Conservation (phyloP, 2,329 filamentous ascomycete genomes). For the Phyllosticta capitalensis region DNA sequence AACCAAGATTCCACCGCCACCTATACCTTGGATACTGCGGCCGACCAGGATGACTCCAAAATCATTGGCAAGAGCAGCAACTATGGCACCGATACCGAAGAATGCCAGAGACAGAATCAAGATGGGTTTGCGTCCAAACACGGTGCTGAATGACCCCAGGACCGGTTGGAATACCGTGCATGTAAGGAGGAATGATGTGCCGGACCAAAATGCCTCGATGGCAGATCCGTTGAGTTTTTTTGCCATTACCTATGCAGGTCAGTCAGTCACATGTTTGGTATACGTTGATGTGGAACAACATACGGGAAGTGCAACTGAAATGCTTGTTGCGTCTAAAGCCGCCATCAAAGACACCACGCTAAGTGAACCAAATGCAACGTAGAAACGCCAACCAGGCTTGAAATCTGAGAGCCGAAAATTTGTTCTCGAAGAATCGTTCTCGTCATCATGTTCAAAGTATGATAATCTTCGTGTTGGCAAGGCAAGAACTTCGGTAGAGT, state of each 20-base stretch:
- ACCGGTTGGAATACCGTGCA: conserved; percentile 33
- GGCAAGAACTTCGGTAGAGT: not conserved
- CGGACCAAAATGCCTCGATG: conserved; percentile 35
- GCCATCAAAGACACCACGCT: conserved; percentile 50
- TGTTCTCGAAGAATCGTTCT: not conserved
- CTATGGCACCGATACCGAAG: conserved; percentile 28
- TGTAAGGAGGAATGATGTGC: conserved; percentile 31
- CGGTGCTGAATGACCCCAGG: conserved; percentile 29
- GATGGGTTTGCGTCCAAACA: conserved; percentile 32
- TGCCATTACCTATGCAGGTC: conserved; percentile 26
- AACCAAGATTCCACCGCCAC: conserved; percentile 32
- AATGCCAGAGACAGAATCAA: conserved; percentile 27
- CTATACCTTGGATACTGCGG: conserved; percentile 31
- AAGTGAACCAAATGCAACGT: conserved; percentile 40
- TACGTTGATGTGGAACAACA: conserved; percentile 2
- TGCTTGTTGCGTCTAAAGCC: conserved; percentile 55
- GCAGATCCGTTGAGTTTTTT: conserved; percentile 26
- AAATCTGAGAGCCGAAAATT: not conserved
- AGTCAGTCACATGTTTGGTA: conserved; percentile 1
- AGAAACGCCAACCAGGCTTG: conserved; percentile 10
- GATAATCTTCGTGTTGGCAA: not conserved
- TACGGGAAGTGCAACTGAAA: conserved; percentile 49
- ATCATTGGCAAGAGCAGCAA: conserved; percentile 28
- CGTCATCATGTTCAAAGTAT: not conserved
- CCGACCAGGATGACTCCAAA: conserved; percentile 31